phyloP scores from a whole-genome alignment of 495 filamentous ascomycete species.

The Thozetella sp. region DNA sequence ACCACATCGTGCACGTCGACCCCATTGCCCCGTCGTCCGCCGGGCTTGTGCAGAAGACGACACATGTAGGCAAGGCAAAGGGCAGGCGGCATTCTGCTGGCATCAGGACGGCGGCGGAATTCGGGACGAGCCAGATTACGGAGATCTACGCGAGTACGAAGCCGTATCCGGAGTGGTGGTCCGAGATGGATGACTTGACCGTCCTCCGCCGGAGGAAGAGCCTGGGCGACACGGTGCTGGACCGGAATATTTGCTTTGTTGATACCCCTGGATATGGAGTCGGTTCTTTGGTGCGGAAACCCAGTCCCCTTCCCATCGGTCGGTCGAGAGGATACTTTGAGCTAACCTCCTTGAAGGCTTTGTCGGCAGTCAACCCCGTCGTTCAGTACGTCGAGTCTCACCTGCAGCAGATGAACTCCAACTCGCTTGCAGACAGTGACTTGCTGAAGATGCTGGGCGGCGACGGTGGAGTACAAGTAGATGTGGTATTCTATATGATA shows the following conservation, averaged over 20 bases:
- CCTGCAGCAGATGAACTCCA: slow-evolving; percentile 62
- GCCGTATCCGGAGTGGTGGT: slow-evolving; percentile 93
- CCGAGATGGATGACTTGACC: slow-evolving; percentile 78
- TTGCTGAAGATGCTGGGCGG: slow-evolving; percentile 81
- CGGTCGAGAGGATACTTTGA: neutral
- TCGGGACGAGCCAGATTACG: slow-evolving; percentile 56
- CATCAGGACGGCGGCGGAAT: slow-evolving; percentile 9
- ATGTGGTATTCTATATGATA: slow-evolving; percentile 84
- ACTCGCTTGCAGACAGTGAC: slow-evolving; percentile 69
- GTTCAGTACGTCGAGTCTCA: slow-evolving; percentile 77
- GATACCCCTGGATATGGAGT: slow-evolving; percentile 80
- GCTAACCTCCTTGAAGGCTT: slow-evolving; percentile 35
- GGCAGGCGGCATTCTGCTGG: slow-evolving; percentile 1
- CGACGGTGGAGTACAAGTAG: slow-evolving; percentile 85
- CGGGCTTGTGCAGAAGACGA: slow-evolving; percentile 19
- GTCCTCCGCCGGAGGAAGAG: slow-evolving; percentile 76
- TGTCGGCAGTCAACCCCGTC: slow-evolving; percentile 69
- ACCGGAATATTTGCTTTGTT: slow-evolving; percentile 93
- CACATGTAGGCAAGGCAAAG: slow-evolving; percentile 9
- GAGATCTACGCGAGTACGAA: slow-evolving; percentile 94
- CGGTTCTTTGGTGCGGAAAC: slow-evolving; percentile 55
- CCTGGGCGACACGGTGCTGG: slow-evolving; percentile 78
- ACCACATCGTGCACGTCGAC: slow-evolving; percentile 96
- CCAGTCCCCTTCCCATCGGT: slow-evolving; percentile 4
- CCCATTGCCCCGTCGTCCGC: slow-evolving; percentile 56